phyloP scores from a whole-genome alignment of 176 grass and related monocot genomes.

The Alopecurus myosuroides region DNA sequence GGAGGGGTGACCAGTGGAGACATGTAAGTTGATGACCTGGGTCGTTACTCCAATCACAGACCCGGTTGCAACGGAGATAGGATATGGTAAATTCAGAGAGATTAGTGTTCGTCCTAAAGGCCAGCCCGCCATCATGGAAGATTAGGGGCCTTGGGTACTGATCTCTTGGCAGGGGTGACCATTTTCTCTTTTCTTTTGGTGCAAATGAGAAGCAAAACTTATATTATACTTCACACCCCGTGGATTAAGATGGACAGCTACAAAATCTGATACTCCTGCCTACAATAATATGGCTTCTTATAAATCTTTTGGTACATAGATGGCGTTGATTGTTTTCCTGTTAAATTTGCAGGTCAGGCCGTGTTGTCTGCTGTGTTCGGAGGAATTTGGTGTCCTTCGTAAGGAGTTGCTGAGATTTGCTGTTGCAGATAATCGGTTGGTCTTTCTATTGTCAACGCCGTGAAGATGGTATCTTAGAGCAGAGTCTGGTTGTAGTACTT shows the following conservation, averaged over 20 bases:
- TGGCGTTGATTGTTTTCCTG: too few species aligned
- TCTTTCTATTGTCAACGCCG: too few species aligned
- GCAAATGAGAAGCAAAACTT: conserved; percentile 1
- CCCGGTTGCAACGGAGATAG: conserved; percentile 32
- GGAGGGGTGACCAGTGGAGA: neutral
- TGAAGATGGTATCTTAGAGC: too few species aligned
- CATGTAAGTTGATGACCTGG: conserved; percentile 14
- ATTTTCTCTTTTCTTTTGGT: conserved; percentile 49
- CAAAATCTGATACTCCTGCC: too few species aligned
- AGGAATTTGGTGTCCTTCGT: too few species aligned
- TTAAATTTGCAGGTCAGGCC: too few species aligned
- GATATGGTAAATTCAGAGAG: conserved; percentile 52
- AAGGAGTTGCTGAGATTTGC: too few species aligned
- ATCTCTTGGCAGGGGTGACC: conserved; percentile 50
- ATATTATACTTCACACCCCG: neutral
- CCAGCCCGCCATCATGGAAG: conserved; percentile 85
- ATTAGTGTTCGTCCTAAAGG: conserved; percentile 68
- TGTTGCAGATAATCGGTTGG: too few species aligned
- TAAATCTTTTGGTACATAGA: too few species aligned
- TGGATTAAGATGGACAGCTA: neutral
- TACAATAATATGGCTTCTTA: too few species aligned
- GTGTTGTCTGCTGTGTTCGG: too few species aligned
- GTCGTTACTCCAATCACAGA: conserved; percentile 37
- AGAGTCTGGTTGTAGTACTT: too few species aligned
- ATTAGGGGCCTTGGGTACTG: conserved; percentile 60